Base-by-base conservation (phyloP, 148 eudicot genomes). In the Heliosperma pusillum region DNA sequence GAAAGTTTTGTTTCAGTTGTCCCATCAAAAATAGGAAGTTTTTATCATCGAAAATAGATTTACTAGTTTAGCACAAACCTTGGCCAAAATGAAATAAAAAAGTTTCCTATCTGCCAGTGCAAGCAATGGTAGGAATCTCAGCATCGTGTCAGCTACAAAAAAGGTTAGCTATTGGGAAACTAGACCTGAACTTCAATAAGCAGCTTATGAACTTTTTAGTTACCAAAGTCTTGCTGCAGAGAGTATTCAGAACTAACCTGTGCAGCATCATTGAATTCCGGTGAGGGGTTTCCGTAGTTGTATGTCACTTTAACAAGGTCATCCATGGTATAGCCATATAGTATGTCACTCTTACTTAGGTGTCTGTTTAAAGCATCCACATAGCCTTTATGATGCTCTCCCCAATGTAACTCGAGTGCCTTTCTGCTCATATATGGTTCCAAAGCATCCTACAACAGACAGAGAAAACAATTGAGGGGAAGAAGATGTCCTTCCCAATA, bases 231-330 rank as follows among this genome's bases (percentile, higher is more conserved):
- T 15, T 57, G 42, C 26, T 42, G 64, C 40, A 66, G 33, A 69
- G 78, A 7, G 47, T 71, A 26, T 58, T 69, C 55, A 21, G 75
- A 73, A 69, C 78, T 56, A 64, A 94, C 98, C 96, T 94, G 97
- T 76, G 98, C 97, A 83, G 98, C 97, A 83, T 86, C 87, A 71
- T 87, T 89, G 80, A 94, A 94, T 81, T 94, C 92, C 36, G 91
- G 88, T 55, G 82, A 71, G 57, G 98, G 98, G 77, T 94, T 94
- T 70, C 98, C 98, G 74, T 84, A 82, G 82, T 94, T 94, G 79
- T 94, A 94, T 22, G 93, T 84, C 69, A 87, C 90, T 86, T 85
- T 86, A 76, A 94, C 85, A 77, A 94, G 93, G 76, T 94, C 98
- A 60, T 91, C 93, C 88, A 94, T 58, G 29, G 98, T 91, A 75